Base-by-base conservation (phyloP, 768 basidiomycete species). In the Pisolithus sp. region DNA sequence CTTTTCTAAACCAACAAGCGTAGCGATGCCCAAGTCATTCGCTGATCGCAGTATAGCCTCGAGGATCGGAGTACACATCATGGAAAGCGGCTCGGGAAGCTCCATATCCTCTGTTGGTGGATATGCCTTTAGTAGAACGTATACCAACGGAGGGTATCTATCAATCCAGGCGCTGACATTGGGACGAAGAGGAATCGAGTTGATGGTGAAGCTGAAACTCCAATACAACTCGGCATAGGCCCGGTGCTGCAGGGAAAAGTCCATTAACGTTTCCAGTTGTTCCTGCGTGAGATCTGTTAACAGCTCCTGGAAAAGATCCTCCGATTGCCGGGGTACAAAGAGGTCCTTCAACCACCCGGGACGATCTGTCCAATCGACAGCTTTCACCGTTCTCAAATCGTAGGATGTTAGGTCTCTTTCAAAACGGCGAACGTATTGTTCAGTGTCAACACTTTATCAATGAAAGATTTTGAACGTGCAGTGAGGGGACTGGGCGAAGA, bases 1-100 rank as follows among this genome's bases (percentile, higher is more conserved):
- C 54, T 81, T 82, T 52, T 85, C 82, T 28, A 85, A 52, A 0
- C 78, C 82, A 1, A 78, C 81, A 17, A 85, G 74, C 18, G 77
- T 70, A 1, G 80, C 80, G 7, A 84, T 76, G 1, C 76, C 73
- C 5, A 80, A 66, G 1, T 71, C 59, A 50, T 84, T 82, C 3
- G 81, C 80, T 3, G 76, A 78, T 4, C 78, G 73, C 31, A 85
- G 67, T 46, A 85, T 69, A 41, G 71, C 75, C 26, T 68, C 71
- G 8, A 80, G 52, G 24, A 85, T 69, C 4, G 50, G n/a, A 58
- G 60, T 1, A 59, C 57, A 13, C 72, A 59, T 24, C 54, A 55
- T 18, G 13, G 28, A 48, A 0, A 65, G 51, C 21, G 73, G 55
- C n/a, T 71, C 66, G 2, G 62, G 59, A 20, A 64, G 54, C 0